phyloP scores from a whole-genome alignment of 257 asterid species.

The Paraleonurus japonicus region DNA sequence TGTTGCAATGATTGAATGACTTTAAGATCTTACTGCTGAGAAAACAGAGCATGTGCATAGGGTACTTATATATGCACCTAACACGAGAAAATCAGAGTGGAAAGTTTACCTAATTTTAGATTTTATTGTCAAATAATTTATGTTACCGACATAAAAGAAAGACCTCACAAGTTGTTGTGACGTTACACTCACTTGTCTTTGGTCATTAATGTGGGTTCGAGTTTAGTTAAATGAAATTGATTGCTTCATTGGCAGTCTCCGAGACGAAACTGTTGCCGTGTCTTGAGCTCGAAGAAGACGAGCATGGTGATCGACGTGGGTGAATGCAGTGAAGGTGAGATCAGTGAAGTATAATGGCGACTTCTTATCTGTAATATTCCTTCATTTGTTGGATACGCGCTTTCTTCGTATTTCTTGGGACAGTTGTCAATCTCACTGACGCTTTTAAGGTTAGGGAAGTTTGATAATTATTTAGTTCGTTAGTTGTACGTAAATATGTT shows the following conservation, averaged over 20 bases:
- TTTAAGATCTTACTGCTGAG: not conserved
- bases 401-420: constrained; percentile 12
- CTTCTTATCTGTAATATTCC: constrained; percentile 26
- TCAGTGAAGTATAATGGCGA: constrained; percentile 43
- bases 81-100: not conserved
- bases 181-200: not conserved
- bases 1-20: not conserved
- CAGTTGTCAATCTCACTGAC: constrained; percentile 5
- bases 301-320: constrained; percentile 68
- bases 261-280: constrained; percentile 80
- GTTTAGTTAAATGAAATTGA: not conserved
- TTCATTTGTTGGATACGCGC: constrained; percentile 37
- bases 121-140: not conserved
- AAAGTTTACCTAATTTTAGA: constrained; percentile 6
- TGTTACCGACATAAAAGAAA: constrained; percentile 20
- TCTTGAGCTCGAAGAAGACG: constrained; percentile 42
- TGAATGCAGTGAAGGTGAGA: constrained; percentile 63
- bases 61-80: constrained; percentile 24
- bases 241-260: constrained; percentile 57
- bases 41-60: constrained; percentile 18
- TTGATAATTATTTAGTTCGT: not conserved
- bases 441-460: not conserved
- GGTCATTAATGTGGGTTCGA: not conserved
- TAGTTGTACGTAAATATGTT: constrained; percentile 18
- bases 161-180: not conserved